Evolutionary conservation across 768 basidiomycete species (phyloP).

Genomic region (Tylopilus subfusipes): DNA sequence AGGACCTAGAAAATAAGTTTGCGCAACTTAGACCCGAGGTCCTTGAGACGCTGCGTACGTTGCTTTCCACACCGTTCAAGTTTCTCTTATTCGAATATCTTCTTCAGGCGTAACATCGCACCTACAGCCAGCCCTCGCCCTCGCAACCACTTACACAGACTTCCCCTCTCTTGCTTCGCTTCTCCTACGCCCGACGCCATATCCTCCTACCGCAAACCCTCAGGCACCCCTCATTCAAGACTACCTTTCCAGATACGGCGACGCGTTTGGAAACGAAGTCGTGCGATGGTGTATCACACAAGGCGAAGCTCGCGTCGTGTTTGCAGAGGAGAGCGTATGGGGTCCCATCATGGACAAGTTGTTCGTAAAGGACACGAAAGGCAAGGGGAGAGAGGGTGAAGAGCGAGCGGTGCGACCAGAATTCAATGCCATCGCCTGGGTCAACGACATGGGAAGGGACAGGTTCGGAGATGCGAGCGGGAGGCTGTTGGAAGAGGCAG

Average conservation of each 20-base stretch:
- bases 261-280: slow-evolving; percentile 84
- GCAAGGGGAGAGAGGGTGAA: slow-evolving; percentile 24
- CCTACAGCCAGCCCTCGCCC: slow-evolving; percentile 65
- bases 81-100: neutral
- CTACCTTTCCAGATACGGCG: slow-evolving; percentile 76
- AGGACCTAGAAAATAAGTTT: slow-evolving; percentile 65
- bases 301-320: slow-evolving; percentile 78
- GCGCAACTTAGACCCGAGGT: slow-evolving; percentile 69
- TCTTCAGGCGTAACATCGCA: slow-evolving; percentile 61
- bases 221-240: slow-evolving; percentile 56
- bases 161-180: slow-evolving; percentile 82
- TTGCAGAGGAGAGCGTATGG: slow-evolving; percentile 68
- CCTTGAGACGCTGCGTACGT: slow-evolving; percentile 75
- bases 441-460: slow-evolving; percentile 75
- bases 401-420: slow-evolving; percentile 47
- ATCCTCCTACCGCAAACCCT: slow-evolving; percentile 61
- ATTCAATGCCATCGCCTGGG: slow-evolving; percentile 65
- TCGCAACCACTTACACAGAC: slow-evolving; percentile 86
- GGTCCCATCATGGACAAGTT: slow-evolving; percentile 65
- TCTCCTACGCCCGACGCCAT: slow-evolving; percentile 66
- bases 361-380: slow-evolving; percentile 40
- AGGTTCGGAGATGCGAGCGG: slow-evolving; percentile 63
- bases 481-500: slow-evolving; percentile 61
- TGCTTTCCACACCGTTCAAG: neutral
- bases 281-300: slow-evolving; percentile 92